Evolutionary conservation across 1,284 basidiomycete species (phyloP).

Genomic region (Malassezia cuniculi): DNA sequence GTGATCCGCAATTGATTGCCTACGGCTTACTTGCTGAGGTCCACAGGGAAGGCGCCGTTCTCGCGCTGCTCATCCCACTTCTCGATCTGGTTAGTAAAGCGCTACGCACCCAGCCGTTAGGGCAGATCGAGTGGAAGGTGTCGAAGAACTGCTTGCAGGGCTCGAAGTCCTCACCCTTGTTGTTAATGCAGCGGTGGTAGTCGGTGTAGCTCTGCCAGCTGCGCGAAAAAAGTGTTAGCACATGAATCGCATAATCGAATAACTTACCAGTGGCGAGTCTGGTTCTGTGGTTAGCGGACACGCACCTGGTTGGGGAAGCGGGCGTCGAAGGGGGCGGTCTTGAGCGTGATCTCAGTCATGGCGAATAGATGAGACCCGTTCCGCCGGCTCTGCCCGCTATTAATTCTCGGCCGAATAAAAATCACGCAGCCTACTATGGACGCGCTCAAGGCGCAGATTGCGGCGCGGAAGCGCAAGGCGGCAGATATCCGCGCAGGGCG

Average conservation of each 20-base stretch:
- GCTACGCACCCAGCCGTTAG: constrained; percentile 50
- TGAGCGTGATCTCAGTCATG: constrained; percentile 34
- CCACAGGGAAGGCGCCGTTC: constrained; percentile 38
- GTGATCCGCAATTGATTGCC: background rate
- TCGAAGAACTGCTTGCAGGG: constrained; percentile 99
- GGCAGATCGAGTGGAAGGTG: constrained; percentile 91
- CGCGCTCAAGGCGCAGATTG: constrained; percentile 73
- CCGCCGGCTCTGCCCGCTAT: constrained; percentile 6
- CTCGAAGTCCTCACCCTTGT: constrained; percentile 92
- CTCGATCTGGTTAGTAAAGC: constrained; percentile 22
- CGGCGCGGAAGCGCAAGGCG: constrained; percentile 61
- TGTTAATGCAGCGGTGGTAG: constrained; percentile 92
- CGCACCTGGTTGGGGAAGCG: constrained; percentile 42
- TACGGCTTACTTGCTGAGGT: constrained; percentile 28
- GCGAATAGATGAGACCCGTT: constrained; percentile 1
- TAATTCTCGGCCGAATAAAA: constrained; percentile 7
- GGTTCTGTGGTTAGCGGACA: constrained; percentile 27
- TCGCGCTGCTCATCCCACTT: constrained; percentile 45
- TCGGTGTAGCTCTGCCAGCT: constrained; percentile 49
- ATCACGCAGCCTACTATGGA: constrained; percentile 53
- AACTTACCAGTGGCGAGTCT: constrained; percentile 43
- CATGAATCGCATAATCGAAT: background rate
- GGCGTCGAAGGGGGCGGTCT: constrained; percentile 42
- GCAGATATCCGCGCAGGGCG: constrained; percentile 45
- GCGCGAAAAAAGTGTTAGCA: background rate